Conservation (phyloP, 2,329 filamentous ascomycete species). For the Xylaria sp. region DNA sequence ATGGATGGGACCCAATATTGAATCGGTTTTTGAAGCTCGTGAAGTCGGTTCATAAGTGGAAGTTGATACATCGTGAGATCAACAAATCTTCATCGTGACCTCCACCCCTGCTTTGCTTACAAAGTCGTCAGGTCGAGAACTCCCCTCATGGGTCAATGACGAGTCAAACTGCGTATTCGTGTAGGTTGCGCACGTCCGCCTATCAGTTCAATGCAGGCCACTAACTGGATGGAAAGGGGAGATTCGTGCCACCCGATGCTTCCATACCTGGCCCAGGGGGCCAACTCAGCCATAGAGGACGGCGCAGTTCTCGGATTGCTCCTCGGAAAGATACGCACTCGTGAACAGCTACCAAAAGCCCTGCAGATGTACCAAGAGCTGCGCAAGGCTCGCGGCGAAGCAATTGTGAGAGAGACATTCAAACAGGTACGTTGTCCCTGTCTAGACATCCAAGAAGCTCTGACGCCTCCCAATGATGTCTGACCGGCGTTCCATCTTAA, state of each 20-base stretch:
- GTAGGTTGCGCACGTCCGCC: conserved; percentile 31
- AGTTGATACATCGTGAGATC: conserved; percentile 50
- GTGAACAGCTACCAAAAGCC: conserved; percentile 42
- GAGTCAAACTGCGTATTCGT: conserved; percentile 43
- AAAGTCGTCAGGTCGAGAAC: conserved; percentile 30
- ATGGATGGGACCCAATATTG: conserved; percentile 59
- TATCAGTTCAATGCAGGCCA: conserved; percentile 29
- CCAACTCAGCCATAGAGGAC: conserved; percentile 63
- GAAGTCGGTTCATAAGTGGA: conserved; percentile 62
- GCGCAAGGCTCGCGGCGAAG: conserved; percentile 44
- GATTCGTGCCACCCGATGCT: conserved; percentile 62
- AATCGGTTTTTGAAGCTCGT: conserved; percentile 43
- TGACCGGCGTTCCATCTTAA: conserved; percentile 23
- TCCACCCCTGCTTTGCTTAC: neutral
- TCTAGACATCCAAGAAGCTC: neutral
- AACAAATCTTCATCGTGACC: conserved; percentile 1
- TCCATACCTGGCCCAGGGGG: conserved; percentile 59
- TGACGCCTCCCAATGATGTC: neutral
- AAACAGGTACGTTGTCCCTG: conserved; percentile 33
- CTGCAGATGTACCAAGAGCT: conserved; percentile 42
- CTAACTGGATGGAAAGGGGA: conserved; percentile 35
- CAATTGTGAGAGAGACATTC: conserved; percentile 59
- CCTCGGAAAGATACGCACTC: conserved; percentile 45
- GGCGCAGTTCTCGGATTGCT: conserved; percentile 59
- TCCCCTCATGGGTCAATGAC: conserved; percentile 51